phyloP scores from a whole-genome alignment of 2,329 filamentous ascomycete species.

The Cercospora nicotianae region DNA sequence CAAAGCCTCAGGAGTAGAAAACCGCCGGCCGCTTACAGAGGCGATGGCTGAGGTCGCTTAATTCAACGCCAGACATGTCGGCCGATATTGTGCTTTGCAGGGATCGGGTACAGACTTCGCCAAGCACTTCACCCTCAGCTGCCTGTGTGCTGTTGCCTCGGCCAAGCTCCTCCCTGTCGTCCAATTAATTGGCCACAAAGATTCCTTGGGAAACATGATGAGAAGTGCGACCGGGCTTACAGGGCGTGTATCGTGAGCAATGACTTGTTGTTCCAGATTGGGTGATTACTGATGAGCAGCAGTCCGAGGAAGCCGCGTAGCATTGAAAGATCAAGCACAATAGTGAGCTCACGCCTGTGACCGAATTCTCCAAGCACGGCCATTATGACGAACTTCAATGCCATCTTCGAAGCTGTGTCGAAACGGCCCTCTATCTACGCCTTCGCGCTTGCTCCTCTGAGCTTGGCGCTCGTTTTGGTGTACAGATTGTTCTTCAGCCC shows the following conservation, averaged over 20 bases:
- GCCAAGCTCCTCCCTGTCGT: not conserved
- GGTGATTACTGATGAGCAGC: not conserved
- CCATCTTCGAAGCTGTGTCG: not conserved
- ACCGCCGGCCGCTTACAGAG: not conserved
- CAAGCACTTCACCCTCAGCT: not conserved
- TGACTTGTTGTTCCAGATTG: not conserved
- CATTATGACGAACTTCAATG: not conserved
- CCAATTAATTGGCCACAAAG: not conserved
- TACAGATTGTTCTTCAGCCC: slow-evolving; percentile 36
- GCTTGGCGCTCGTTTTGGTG: not conserved
- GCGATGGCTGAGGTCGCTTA: not conserved
- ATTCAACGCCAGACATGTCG: not conserved
- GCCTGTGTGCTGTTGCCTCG: not conserved
- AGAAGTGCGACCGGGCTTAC: not conserved
- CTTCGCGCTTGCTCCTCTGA: not conserved
- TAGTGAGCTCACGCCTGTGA: not conserved
- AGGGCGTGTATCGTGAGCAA: not conserved
- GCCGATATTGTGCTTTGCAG: not conserved
- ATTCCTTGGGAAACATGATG: not conserved
- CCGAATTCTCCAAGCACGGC: not conserved
- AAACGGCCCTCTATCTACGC: not conserved
- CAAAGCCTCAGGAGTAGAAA: not conserved
- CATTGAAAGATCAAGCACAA: not conserved
- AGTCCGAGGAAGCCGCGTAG: not conserved
- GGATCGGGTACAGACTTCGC: not conserved